These are phyloP conservation scores for Ophiobolus disseminans DNA, from an alignment of 2,329 filamentous ascomycete species.

Conservation along the genomic window DNA sequence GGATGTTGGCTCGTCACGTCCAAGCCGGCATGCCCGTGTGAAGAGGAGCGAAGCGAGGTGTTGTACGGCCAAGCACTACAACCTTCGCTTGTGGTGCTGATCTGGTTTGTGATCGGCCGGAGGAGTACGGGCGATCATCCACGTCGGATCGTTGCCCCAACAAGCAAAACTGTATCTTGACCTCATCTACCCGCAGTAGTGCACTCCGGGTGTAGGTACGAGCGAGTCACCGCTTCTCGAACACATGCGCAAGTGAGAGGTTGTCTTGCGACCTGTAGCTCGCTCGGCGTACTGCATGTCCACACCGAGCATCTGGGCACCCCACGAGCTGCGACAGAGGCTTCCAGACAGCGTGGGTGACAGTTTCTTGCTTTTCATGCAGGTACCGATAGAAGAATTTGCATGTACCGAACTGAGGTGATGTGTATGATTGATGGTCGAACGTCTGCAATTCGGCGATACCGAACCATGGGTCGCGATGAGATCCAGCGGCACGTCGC, in stretches of 20 bases:
- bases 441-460: neutral
- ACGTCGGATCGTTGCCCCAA: conserved; percentile 5
- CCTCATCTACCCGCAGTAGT: conserved; percentile 2
- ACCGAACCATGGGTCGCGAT: conserved; percentile 16
- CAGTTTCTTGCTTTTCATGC: conserved; percentile 6
- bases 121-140: conserved; percentile 3
- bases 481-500: conserved; percentile 9
- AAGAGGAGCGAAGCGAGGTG: neutral
- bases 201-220: neutral
- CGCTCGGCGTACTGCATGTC: conserved; percentile 7
- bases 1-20: too few relatives aligned
- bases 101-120: conserved; percentile 4
- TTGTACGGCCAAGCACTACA: conserved; percentile 7
- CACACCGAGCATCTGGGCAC: conserved; percentile 5
- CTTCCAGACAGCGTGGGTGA: conserved; percentile 2
- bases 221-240: conserved; percentile 5
- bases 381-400: conserved; percentile 4
- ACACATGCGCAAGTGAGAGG: conserved; percentile 5
- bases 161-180: conserved; percentile 3
- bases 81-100: conserved; percentile 3
- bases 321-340: conserved; percentile 7
- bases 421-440: conserved; percentile 15
- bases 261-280: conserved; percentile 9
- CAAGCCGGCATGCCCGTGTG: neutral
- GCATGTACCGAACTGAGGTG: conserved; percentile 2